A percentile compares a stretch with the other conserved stretches of the same genome.
Conservation (phyloP, 768 basidiomycete genomes). For the Leccinum subtestaceum region DNA sequence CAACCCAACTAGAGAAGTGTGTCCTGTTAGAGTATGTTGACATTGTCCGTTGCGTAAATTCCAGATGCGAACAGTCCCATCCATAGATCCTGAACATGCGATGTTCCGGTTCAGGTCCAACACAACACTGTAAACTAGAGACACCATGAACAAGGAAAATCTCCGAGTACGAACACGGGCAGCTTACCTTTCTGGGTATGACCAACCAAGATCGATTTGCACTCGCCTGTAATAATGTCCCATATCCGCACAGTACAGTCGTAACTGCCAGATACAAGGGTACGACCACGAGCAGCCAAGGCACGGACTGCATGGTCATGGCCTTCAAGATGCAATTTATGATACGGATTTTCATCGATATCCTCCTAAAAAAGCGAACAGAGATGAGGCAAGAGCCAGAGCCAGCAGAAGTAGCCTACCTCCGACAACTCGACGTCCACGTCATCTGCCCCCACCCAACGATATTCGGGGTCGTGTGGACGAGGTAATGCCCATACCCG, state of each 20-base stretch:
- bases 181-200: conserved; percentile 83
- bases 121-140: conserved; percentile 89
- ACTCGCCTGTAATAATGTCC: conserved; percentile 84
- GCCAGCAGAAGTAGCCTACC: conserved; percentile 25
- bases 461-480: conserved; percentile 74
- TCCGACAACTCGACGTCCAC: conserved; percentile 57
- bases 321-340: conserved; percentile 78
- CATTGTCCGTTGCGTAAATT: conserved; percentile 79
- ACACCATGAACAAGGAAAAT: conserved; percentile 8
- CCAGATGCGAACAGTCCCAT: conserved; percentile 96
- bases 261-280: conserved; percentile 93
- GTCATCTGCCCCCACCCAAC: conserved; percentile 60
- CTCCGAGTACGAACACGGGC: conserved; percentile 25
- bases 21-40: conserved; percentile 79
- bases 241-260: conserved; percentile 94
- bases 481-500: conserved; percentile 66
- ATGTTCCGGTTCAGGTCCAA: conserved; percentile 83
- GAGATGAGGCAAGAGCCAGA: conserved; percentile 3
- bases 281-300: conserved; percentile 85
- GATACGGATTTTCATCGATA: conserved; percentile 81
- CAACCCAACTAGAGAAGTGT: conserved; percentile 92
- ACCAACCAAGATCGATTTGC: conserved; percentile 77
- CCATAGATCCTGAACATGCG: conserved; percentile 97
- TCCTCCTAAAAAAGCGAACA: conserved; percentile 48
- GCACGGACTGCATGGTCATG: conserved; percentile 92